Conservation (phyloP, 1,139 yeast genomes). For the Geotrichum carabidarum region DNA sequence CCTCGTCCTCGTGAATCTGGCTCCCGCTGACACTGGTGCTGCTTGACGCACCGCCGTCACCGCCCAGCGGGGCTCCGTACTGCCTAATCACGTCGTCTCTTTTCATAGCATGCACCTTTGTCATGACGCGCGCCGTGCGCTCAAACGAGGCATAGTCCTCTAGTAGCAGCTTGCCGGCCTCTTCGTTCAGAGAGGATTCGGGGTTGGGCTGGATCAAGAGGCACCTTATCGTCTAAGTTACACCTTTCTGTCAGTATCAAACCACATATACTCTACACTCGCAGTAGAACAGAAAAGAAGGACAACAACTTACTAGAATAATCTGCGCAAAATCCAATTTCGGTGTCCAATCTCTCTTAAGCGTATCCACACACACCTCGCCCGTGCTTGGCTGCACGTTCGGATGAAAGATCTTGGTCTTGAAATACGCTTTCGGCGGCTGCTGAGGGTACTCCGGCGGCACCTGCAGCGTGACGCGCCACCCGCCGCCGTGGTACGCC, state of each 20-base stretch:
- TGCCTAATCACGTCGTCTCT: constrained; percentile 10
- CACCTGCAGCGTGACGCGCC: constrained; percentile 49
- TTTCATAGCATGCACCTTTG: constrained; percentile 32
- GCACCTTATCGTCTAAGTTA: constrained; percentile 36
- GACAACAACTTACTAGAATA: constrained; percentile 24
- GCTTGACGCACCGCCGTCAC: too few species aligned
- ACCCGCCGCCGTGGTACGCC: constrained; percentile 50
- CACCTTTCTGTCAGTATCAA: neutral
- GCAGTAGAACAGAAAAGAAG: neutral
- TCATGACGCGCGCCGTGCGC: constrained; percentile 33
- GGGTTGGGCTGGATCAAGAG: constrained; percentile 37
- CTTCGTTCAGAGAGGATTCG: constrained; percentile 37
- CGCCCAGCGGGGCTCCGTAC: constrained; percentile 6
- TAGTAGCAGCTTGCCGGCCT: constrained; percentile 35
- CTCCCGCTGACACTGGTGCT: neutral
- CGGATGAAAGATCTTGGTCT: constrained; percentile 61
- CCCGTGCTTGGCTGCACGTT: constrained; percentile 65
- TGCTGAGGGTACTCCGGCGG: constrained; percentile 54
- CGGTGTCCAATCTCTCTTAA: constrained; percentile 68
- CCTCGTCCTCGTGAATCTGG: neutral
- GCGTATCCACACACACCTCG: constrained; percentile 75
- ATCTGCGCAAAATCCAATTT: constrained; percentile 36
- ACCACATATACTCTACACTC: neutral
- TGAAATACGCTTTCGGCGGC: constrained; percentile 59
- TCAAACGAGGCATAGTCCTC: constrained; percentile 32